Evolutionary conservation across 2,329 filamentous ascomycete genomes (phyloP).

Genomic region (Tolypocladium capitatum): DNA sequence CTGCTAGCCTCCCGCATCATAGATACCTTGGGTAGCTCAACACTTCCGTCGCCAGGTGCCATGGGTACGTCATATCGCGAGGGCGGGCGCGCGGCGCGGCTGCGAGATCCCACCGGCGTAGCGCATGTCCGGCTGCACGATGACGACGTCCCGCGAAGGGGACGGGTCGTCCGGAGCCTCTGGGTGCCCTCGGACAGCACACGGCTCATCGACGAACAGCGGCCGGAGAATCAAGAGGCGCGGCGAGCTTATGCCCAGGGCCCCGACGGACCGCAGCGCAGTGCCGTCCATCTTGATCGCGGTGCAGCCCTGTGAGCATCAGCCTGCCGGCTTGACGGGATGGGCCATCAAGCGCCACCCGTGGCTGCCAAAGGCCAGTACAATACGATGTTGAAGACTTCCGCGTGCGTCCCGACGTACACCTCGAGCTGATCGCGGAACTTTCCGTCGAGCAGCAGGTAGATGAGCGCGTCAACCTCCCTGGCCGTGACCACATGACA

Average conservation of each 20-base stretch:
- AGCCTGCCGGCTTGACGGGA: no score
- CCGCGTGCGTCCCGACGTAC: constrained; percentile 53
- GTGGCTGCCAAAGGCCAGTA: no score
- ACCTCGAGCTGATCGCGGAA: constrained; percentile 52
- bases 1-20: constrained; percentile 41
- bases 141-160: no score
- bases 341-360: not conserved
- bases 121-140: constrained; percentile 60
- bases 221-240: constrained; percentile 55
- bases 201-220: constrained; percentile 71
- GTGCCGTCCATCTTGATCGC: constrained; percentile 72
- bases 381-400: constrained; percentile 9
- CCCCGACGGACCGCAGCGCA: constrained; percentile 54
- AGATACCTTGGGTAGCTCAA: no score
- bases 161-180: constrained; percentile 33
- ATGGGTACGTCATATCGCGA: no score
- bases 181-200: constrained; percentile 55
- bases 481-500: constrained; percentile 19
- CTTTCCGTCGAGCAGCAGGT: constrained; percentile 63
- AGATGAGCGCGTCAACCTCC: constrained; percentile 49
- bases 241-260: constrained; percentile 55
- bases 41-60: no score
- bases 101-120: constrained; percentile 65
- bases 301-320: constrained; percentile 42
- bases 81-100: constrained; percentile 52